Conservation (phyloP, 306 rosid species). For the Styphnolobium japonicum region DNA sequence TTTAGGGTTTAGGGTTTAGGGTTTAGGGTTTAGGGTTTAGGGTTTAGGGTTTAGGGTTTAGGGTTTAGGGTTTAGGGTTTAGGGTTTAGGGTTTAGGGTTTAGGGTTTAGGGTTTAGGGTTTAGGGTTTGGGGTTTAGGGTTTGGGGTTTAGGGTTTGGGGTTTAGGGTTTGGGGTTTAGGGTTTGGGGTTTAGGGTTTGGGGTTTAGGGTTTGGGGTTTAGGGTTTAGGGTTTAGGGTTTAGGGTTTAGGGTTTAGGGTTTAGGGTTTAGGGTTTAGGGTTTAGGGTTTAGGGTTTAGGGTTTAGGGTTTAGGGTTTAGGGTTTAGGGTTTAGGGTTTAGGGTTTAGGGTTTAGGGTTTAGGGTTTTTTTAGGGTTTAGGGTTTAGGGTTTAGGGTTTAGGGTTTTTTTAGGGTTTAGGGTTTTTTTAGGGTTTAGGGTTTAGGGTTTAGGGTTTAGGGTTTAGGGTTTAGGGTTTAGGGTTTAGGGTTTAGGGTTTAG, state of each 20-base stretch:
- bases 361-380: constrained; percentile 2
- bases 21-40: constrained; percentile 23
- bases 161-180: constrained; percentile 18
- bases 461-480: constrained; percentile 19
- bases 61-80: constrained; percentile 23
- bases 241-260: constrained; percentile 1
- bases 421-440: neutral
- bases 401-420: constrained; percentile 1
- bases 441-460: neutral
- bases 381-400: constrained; percentile 14
- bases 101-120: constrained; percentile 16
- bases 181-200: constrained; percentile 15
- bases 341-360: constrained; percentile 23
- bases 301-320: neutral
- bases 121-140: constrained; percentile 20
- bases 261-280: neutral
- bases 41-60: constrained; percentile 12
- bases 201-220: constrained; percentile 21
- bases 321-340: neutral
- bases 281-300: constrained; percentile 19
- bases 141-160: constrained; percentile 20
- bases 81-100: constrained; percentile 16
- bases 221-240: constrained; percentile 4
- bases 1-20: constrained; percentile 5
- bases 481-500: constrained; percentile 11